These are phyloP conservation scores for Fusarium camptoceras DNA, from an alignment of 2,329 filamentous ascomycete species.

Conservation along the genomic window DNA sequence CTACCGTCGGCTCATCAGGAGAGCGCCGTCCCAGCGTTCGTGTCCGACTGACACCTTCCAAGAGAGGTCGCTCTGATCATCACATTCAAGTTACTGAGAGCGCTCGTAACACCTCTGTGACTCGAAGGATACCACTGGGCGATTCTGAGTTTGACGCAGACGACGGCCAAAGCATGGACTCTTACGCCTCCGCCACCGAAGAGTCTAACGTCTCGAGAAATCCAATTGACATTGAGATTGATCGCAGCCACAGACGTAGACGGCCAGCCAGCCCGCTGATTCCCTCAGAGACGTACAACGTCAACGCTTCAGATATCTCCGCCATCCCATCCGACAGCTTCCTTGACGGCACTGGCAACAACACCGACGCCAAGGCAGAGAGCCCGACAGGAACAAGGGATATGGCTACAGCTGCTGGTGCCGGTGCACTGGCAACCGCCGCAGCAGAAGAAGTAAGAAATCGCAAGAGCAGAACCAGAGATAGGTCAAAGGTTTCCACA, in stretches of 20 bases:
- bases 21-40: slow-evolving; percentile 84
- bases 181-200: slow-evolving; percentile 81
- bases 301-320: slow-evolving; percentile 86
- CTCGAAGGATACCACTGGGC: slow-evolving; percentile 65
- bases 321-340: slow-evolving; percentile 73
- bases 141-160: slow-evolving; percentile 62
- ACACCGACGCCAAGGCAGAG: slow-evolving; percentile 56
- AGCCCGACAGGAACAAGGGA: slow-evolving; percentile 54
- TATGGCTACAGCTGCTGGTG: slow-evolving; percentile 53
- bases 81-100: slow-evolving; percentile 89
- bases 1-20: slow-evolving; percentile 62
- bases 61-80: slow-evolving; percentile 71
- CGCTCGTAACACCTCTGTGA: slow-evolving; percentile 73
- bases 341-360: slow-evolving; percentile 67
- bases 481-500: slow-evolving; percentile 56
- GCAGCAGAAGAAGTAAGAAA: slow-evolving; percentile 58
- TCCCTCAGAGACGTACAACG: slow-evolving; percentile 71
- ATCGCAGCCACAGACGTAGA: slow-evolving; percentile 68
- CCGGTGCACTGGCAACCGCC: slow-evolving; percentile 52
- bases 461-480: slow-evolving; percentile 60
- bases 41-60: slow-evolving; percentile 83
- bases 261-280: slow-evolving; percentile 76
- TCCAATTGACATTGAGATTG: slow-evolving; percentile 91
- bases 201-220: slow-evolving; percentile 81
- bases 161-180: slow-evolving; percentile 75